These are phyloP conservation scores for Russula brevipes DNA, from an alignment of 768 basidiomycete species.

Conservation along the genomic window DNA sequence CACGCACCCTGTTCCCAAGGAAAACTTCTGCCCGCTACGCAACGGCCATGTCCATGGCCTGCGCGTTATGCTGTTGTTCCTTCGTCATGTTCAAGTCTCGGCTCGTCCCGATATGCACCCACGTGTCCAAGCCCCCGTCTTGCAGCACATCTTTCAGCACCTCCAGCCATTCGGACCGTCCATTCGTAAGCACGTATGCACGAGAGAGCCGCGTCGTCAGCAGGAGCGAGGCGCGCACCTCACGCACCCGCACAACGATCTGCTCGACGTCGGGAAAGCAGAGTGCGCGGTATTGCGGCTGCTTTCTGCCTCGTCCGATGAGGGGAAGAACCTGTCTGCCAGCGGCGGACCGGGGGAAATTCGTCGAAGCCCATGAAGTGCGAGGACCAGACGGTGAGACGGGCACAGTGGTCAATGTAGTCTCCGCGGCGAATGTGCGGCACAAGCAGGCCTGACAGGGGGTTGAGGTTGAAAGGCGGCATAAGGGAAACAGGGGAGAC, in stretches of 20 bases:
- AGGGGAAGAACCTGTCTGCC: constrained; percentile 33
- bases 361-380: constrained; percentile 42
- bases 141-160: constrained; percentile 36
- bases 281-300: constrained; percentile 34
- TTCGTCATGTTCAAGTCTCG: constrained; percentile 38
- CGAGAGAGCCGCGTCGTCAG: constrained; percentile 30
- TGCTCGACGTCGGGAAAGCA: constrained; percentile 41
- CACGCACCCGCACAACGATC: constrained; percentile 38
- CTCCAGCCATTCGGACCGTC: constrained; percentile 35
- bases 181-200: constrained; percentile 49
- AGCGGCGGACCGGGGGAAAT: constrained; percentile 38
- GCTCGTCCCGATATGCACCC: constrained; percentile 38
- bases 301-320: constrained; percentile 24
- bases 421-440: constrained; percentile 50
- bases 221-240: constrained; percentile 29
- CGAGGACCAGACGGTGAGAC: constrained; percentile 33
- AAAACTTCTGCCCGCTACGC: constrained; percentile 44
- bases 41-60: constrained; percentile 48
- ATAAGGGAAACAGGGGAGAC: neutral
- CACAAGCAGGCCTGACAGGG: constrained; percentile 39
- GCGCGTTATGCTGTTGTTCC: constrained; percentile 41
- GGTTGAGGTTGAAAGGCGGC: constrained; percentile 20
- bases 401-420: constrained; percentile 40
- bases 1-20: constrained; percentile 48
- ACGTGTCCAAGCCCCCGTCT: constrained; percentile 28